Evolutionary conservation across 805 yeast species (phyloP), one percentile per base, ranked within the genome.

Genomic region (Kodamaea fukazawae): DNA sequence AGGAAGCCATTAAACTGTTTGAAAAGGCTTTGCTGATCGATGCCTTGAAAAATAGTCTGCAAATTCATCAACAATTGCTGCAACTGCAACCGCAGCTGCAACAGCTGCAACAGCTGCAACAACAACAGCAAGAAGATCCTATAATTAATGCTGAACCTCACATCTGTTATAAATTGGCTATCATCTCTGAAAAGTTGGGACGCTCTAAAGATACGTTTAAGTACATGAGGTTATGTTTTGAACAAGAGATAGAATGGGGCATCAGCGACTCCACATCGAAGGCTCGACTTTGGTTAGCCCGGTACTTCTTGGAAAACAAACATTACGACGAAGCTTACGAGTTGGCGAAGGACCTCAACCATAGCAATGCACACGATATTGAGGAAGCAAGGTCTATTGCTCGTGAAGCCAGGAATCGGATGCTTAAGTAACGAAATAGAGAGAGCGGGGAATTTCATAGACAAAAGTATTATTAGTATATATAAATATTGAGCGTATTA

Each of bases 341-440:
- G 36, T 78, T 83, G 55, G 93, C 96, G 1, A 75, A 78, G 40
- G 86, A 81, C 41, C 71, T 88, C 48, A 63, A 63, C 34, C 64
- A 64, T 39, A 95, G 91, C 20, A 76, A 84, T n/a, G 83, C 89
- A 9, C 87, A 81, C 41, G 95, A 86, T 53, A 78, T 89, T 13
- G 96, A 89, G 52, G 96, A 89, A 57, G 96, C 96, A 0, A 67
- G 96, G 31, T 73, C 83, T 0, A 83, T 90, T 23, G 86, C 91
- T 0, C 71, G 89, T 51, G 91, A 85, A 45, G 88, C 93, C 10
- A 62, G 88, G 44, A 74, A 71, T 51, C 70, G 79, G 41, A 63
- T 80, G 64, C 32, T 43, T 31, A 45, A 45, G 36, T 47, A 31
- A 23, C 12, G 14, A 18, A 13, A 16, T 15, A 34, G n/a, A n/a